phyloP scores from a whole-genome alignment of 2,329 filamentous ascomycete genomes.

The Capronia americana region DNA sequence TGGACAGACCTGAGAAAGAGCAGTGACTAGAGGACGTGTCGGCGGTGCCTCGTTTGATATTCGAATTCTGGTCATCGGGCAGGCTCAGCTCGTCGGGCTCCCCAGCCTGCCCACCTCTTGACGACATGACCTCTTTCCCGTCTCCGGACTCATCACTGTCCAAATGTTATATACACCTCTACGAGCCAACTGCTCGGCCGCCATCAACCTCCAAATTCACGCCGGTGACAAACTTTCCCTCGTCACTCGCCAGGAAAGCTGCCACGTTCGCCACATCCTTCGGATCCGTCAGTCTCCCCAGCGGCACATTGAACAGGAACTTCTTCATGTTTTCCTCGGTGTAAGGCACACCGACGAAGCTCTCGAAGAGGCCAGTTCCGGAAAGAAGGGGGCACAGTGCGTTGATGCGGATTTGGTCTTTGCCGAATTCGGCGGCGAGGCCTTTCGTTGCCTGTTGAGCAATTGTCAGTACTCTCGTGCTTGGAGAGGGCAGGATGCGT shows the following conservation, averaged over 20 bases:
- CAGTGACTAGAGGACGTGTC: not conserved
- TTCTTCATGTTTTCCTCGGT: slow-evolving; percentile 53
- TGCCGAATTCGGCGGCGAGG: slow-evolving; percentile 57
- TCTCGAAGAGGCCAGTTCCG: slow-evolving; percentile 65
- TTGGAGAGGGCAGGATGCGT: not conserved
- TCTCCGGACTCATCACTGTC: not conserved
- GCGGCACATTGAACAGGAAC: slow-evolving; percentile 53
- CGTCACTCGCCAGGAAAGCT: slow-evolving; percentile 68
- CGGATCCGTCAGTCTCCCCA: slow-evolving; percentile 52
- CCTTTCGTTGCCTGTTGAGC: slow-evolving; percentile 62
- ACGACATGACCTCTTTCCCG: not conserved
- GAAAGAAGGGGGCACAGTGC: slow-evolving; percentile 69
- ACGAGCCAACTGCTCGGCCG: slow-evolving; percentile 34
- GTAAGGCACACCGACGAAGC: slow-evolving; percentile 50
- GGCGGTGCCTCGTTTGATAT: not conserved
- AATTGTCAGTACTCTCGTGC: not conserved
- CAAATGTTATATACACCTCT: not conserved
- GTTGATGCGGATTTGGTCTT: slow-evolving; percentile 57
- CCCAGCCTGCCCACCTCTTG: not conserved
- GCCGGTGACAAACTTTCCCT: slow-evolving; percentile 69
- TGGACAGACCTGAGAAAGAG: not conserved
- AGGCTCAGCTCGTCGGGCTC: not conserved
- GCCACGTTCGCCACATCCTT: slow-evolving; percentile 74
- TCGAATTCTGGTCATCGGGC: not conserved
- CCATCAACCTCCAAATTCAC: slow-evolving; percentile 39